Evolutionary conservation across 371 early-diverging fungal genomes (phyloP), one percentile per base, ranked within the genome.

Genomic region (Syncephalastrum sp.): DNA sequence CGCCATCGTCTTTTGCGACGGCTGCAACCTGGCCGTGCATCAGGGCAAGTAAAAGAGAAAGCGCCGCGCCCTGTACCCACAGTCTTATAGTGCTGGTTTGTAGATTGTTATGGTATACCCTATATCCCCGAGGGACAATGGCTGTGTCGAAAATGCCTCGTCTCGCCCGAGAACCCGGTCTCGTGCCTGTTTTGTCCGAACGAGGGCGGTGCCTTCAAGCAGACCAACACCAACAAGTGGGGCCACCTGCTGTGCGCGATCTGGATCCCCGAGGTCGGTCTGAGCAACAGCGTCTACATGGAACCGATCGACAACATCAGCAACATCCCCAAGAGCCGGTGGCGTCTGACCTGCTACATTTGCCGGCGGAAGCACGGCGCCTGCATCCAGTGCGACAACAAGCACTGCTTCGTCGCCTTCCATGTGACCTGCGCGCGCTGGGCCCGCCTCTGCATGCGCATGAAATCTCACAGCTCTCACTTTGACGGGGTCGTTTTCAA

Each of bases 41-140:
- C 99, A 99, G 81, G 89, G 89, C 88, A 78, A 54, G 16, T 16
- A 42, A 13, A 53, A 21, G n/a, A 47, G 17, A 42, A 38, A 52
- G 16, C 6, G 41, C 41, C 16, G 1, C 21, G 21, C 21, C 21
- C 21, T 21, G 21, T 21, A 21, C 21, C 1, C 21, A 21, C 0
- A 21, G 21, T 21, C 21, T 21, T 21, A 21, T 2, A 21, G 21
- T 1, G 21, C 21, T 21, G 21, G 21, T 2, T 21, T 21, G 7
- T 67, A 89, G 97, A 96, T 67, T 99, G 99, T 70, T 99, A 99
- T 71, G 99, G 99, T n/a, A 90, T 99, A 21, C 99, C 98, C 5
- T 97, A 91, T 69, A 98, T 99, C 50, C 99, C 99, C 21, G 99
- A 99, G 72, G 99, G 99, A 12, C 96, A 93, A 69, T 99, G 99